Percentiles rank a stretch among this genome's conserved stretches.
Evolutionary conservation across 1,139 yeast genomes (phyloP).

Genomic region (Yamadazyma sp.): DNA sequence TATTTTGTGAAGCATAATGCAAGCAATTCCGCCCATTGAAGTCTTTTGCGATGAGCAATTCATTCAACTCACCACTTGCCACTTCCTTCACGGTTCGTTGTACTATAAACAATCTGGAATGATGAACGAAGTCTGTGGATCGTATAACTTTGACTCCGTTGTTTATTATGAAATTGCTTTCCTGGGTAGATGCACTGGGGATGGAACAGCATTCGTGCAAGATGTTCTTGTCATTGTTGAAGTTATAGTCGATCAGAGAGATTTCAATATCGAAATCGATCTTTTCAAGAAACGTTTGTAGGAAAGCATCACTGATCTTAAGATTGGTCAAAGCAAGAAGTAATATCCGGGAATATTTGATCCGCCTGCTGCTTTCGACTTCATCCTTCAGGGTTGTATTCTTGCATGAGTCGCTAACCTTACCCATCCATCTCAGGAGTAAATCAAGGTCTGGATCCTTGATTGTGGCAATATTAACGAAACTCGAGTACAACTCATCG

Average conservation of each 20-base stretch:
- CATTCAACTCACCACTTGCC: conserved; percentile 18
- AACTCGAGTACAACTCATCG: conserved; percentile 68
- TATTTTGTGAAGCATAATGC: conserved; percentile 82
- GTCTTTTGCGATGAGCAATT: conserved; percentile 47
- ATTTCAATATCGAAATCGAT: conserved; percentile 46
- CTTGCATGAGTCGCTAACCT: conserved; percentile 32
- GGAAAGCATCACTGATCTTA: conserved; percentile 49
- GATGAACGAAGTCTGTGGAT: conserved; percentile 42
- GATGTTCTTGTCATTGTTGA: conserved; percentile 41
- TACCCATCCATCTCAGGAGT: conserved; percentile 52
- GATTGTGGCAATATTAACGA: conserved; percentile 57
- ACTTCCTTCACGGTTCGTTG: conserved; percentile 31
- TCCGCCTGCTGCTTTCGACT: conserved; percentile 18
- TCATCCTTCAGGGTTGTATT: conserved; percentile 16
- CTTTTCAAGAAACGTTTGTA: conserved; percentile 44
- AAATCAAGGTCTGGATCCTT: conserved; percentile 46
- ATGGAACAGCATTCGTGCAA: conserved; percentile 50
- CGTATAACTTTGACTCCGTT: conserved; percentile 47
- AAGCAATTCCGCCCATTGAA: conserved; percentile 80
- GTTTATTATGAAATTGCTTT: conserved; percentile 34
- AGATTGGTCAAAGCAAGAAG: conserved; percentile 58
- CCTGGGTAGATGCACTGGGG: conserved; percentile 33
- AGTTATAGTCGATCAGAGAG: conserved; percentile 37
- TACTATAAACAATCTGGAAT: conserved; percentile 41
- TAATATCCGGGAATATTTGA: conserved; percentile 63